Percentiles rank a stretch among this genome's conserved stretches.
These are phyloP conservation scores for Apiotrichum akiyoshidainum DNA, from an alignment of 1,284 basidiomycete genomes.

Conservation along the genomic window DNA sequence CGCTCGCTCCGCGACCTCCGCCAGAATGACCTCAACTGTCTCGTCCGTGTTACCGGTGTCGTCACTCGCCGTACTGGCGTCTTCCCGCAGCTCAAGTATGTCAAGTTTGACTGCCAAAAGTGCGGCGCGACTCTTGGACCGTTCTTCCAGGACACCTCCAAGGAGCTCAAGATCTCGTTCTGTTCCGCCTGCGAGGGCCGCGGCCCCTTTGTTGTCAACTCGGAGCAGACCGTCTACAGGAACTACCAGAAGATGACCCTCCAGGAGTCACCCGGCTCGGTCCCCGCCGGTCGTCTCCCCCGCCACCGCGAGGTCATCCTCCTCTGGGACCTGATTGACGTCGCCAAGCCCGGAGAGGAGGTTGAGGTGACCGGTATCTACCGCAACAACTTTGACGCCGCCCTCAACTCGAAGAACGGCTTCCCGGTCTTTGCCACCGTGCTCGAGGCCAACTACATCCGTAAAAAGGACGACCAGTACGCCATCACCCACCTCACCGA, in stretches of 20 bases:
- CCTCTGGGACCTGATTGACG: constrained; percentile 97
- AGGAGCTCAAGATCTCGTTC: constrained; percentile 90
- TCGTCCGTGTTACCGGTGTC: constrained; percentile 94
- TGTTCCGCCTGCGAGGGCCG: constrained; percentile 91
- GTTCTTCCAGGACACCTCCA: constrained; percentile 94
- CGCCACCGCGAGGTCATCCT: constrained; percentile 94
- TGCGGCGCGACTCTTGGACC: constrained; percentile 90
- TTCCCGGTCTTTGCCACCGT: constrained; percentile 99
- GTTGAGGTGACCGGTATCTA: constrained; percentile 97
- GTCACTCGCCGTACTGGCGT: constrained; percentile 94
- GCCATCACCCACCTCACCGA: constrained; percentile 94
- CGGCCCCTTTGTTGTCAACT: constrained; percentile 94
- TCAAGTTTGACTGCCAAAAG: constrained; percentile 96
- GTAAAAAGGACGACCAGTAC: constrained; percentile 91
- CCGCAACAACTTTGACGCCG: constrained; percentile 97
- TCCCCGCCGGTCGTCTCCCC: constrained; percentile 93
- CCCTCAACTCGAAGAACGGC: constrained; percentile 96
- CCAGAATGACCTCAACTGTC: constrained; percentile 85
- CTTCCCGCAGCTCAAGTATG: constrained; percentile 98
- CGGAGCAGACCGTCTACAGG: constrained; percentile 95
- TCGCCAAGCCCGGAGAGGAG: constrained; percentile 97
- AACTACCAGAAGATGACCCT: constrained; percentile 99
- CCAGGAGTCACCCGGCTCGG: constrained; percentile 97
- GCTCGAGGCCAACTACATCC: constrained; percentile 95
- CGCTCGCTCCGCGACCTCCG: constrained; percentile 90